phyloP scores from a whole-genome alignment of 257 asterid species.

The Gynochthodes officinalis region DNA sequence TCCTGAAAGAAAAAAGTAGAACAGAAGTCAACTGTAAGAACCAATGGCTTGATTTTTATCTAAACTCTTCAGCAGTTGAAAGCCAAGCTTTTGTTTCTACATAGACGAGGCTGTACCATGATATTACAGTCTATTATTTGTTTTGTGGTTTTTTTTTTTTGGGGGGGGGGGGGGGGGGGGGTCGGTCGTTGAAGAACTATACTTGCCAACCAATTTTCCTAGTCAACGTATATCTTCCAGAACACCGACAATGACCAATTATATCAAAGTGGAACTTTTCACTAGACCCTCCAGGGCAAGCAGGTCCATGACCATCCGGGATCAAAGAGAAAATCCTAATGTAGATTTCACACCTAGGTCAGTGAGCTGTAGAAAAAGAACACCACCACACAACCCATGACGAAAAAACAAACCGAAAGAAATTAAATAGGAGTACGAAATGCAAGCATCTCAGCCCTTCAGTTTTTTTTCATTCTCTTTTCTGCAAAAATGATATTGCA shows the following conservation, averaged over 20 bases:
- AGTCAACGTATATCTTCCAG: not conserved
- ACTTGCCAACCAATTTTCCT: not conserved
- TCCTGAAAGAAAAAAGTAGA: slow-evolving; percentile 41
- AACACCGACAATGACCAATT: not conserved
- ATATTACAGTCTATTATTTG: not conserved
- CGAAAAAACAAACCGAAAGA: not conserved
- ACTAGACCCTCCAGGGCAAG: not conserved
- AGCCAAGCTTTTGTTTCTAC: not conserved
- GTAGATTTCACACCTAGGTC: not conserved
- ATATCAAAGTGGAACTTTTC: not conserved
- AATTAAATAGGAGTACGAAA: not conserved
- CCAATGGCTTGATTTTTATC: not conserved
- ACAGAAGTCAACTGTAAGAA: slow-evolving; percentile 12
- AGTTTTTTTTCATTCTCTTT: not conserved
- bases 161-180: no score
- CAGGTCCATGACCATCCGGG: not conserved
- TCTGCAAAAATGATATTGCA: not conserved
- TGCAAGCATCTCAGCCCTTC: not conserved
- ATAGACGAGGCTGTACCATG: not conserved
- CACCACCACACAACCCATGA: not conserved
- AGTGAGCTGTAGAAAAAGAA: not conserved
- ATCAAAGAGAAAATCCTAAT: not conserved
- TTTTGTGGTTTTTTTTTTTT: no score
- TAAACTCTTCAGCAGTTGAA: not conserved
- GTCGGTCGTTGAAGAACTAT: no score